Evolutionary conservation across 2,329 filamentous ascomycete species (phyloP).

Genomic region (Thielaviopsis musarum): DNA sequence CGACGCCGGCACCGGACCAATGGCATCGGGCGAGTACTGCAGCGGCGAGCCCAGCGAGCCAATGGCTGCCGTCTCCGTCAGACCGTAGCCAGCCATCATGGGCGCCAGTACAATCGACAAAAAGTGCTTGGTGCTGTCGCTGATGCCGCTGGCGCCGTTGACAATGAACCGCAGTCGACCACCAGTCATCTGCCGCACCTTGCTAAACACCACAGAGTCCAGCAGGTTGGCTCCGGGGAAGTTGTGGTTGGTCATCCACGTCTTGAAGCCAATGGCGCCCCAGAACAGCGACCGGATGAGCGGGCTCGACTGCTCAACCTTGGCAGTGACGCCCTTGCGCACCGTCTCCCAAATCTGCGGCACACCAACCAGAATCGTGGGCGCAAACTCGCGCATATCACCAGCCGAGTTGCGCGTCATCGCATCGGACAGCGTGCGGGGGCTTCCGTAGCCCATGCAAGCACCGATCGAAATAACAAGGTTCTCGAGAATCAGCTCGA

Average conservation of each 20-base stretch:
- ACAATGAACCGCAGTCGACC: slow-evolving; percentile 77
- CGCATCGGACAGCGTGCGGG: slow-evolving; percentile 69
- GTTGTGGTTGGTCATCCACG: slow-evolving; percentile 37
- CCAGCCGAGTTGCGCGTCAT: slow-evolving; percentile 82
- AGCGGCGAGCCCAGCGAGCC: slow-evolving; percentile 69
- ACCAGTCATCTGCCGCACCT: slow-evolving; percentile 79
- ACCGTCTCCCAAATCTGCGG: slow-evolving; percentile 96
- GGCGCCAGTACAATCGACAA: slow-evolving; percentile 83
- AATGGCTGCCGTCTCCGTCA: slow-evolving; percentile 84
- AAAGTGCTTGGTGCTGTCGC: slow-evolving; percentile 76
- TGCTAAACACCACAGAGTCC: slow-evolving; percentile 76
- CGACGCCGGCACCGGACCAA: slow-evolving; percentile 62
- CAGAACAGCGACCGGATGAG: slow-evolving; percentile 65
- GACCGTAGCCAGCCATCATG: slow-evolving; percentile 85
- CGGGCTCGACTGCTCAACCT: slow-evolving; percentile 56
- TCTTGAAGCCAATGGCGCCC: slow-evolving; percentile 43
- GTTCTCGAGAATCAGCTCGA: slow-evolving; percentile 94
- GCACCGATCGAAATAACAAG: slow-evolving; percentile 76
- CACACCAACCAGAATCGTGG: slow-evolving; percentile 83
- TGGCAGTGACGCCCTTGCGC: slow-evolving; percentile 77
- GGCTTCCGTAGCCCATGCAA: slow-evolving; percentile 83
- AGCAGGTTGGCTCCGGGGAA: slow-evolving; percentile 53
- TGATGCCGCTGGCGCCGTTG: slow-evolving; percentile 85
- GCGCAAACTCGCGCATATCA: slow-evolving; percentile 82
- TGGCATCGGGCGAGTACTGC: slow-evolving; percentile 60